phyloP scores from a whole-genome alignment of 129 eudicot genomes.

The Flaveria brownii region DNA sequence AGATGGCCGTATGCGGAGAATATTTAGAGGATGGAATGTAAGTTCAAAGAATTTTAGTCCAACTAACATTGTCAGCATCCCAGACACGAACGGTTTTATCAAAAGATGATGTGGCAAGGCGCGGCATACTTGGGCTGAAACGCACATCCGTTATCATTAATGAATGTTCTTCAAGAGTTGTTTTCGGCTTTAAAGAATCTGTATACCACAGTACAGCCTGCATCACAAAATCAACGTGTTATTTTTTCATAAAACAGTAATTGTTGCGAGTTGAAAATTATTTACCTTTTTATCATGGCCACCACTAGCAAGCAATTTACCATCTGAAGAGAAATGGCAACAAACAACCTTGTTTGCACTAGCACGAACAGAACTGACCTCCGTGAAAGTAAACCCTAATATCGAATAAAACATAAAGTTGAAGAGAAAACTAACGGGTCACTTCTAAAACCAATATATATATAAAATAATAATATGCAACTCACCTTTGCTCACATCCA shows the following conservation, averaged over 20 bases:
- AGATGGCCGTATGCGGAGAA: not conserved
- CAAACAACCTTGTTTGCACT: conserved; percentile 85
- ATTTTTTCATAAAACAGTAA: not conserved
- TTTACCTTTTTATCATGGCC: conserved; percentile 96
- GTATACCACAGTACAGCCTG: conserved; percentile 95
- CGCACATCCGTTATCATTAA: conserved; percentile 89
- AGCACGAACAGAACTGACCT: conserved; percentile 80
- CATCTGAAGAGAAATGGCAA: conserved; percentile 97
- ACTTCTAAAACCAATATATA: not conserved
- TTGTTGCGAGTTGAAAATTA: not conserved
- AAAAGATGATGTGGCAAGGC: conserved; percentile 96
- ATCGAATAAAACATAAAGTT: not conserved
- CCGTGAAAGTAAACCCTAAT: conserved; percentile 84
- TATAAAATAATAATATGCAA: not conserved
- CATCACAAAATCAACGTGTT: conserved; percentile 18
- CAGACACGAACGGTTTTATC: conserved; percentile 98
- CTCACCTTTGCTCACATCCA: conserved; percentile 88
- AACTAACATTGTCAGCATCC: conserved; percentile 97
- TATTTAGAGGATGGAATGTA: not conserved
- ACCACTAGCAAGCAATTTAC: conserved; percentile 94
- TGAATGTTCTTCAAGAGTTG: conserved; percentile 91
- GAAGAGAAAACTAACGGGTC: conserved; percentile 8
- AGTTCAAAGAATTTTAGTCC: not conserved
- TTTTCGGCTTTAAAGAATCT: conserved; percentile 70
- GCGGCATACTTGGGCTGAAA: conserved; percentile 94